A percentile compares a stretch with the other conserved stretches of the same genome.
Conservation (phyloP, 768 basidiomycete genomes). For the Lactarius vividus region DNA sequence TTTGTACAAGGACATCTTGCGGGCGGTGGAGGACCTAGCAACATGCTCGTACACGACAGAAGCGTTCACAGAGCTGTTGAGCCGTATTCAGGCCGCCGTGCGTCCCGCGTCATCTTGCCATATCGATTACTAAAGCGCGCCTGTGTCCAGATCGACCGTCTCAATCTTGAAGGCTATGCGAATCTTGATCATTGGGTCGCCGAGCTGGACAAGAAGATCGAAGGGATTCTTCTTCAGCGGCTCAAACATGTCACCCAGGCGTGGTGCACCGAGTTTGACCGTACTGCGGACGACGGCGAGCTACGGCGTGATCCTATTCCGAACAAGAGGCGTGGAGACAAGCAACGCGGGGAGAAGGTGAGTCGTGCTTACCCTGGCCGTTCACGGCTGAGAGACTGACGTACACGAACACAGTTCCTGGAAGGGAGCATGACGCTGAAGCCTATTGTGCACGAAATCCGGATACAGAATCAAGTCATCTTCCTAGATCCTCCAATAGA, state of each 20-base stretch:
- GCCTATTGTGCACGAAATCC: conserved; percentile 91
- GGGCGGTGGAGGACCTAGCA: conserved; percentile 81
- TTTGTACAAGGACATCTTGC: conserved; percentile 79
- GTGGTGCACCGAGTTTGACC: conserved; percentile 88
- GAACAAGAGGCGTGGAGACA: conserved; percentile 67
- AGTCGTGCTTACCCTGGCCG: conserved; percentile 16
- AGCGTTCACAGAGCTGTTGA: conserved; percentile 75
- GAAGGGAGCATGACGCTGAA: conserved; percentile 76
- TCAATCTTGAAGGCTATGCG: conserved; percentile 93
- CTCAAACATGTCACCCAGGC: conserved; percentile 74
- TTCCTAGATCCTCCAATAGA: conserved; percentile 98
- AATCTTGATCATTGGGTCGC: conserved; percentile 63
- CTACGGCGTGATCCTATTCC: conserved; percentile 51
- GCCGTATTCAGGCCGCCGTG: conserved; percentile 81
- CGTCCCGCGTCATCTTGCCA: conserved; percentile 31
- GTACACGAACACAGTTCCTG: conserved; percentile 46
- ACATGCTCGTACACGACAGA: conserved; percentile 85
- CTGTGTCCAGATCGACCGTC: conserved; percentile 70
- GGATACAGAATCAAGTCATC: conserved; percentile 98
- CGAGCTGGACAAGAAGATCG: conserved; percentile 68
- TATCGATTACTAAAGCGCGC: not conserved
- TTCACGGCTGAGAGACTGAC: not conserved
- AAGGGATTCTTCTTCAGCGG: conserved; percentile 72
- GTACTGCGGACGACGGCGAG: conserved; percentile 63
- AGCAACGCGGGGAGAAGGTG: conserved; percentile 76